Evolutionary conservation across 257 asterid genomes (phyloP).

Genomic region (Paulownia fortunei): DNA sequence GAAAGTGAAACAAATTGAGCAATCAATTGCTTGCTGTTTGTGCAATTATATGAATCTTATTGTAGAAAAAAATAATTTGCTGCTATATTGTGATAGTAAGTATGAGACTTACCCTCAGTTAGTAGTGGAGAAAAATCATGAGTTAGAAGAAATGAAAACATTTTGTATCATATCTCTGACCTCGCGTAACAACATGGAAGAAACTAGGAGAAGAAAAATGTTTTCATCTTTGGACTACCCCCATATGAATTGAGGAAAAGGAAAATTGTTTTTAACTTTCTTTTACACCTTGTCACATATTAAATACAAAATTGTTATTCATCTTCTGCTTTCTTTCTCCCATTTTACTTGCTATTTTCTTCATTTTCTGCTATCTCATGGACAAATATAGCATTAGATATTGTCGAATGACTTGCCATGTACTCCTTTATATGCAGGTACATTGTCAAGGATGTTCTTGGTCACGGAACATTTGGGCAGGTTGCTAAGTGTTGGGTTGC

Average conservation of each 20-base stretch:
- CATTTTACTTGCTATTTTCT: slow-evolving; percentile 19
- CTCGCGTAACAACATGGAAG: slow-evolving; percentile 5
- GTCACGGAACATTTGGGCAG: slow-evolving; percentile 99
- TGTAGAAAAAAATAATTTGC: not conserved
- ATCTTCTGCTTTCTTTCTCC: slow-evolving; percentile 5
- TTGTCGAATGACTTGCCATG: slow-evolving; percentile 27
- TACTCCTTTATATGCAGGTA: slow-evolving; percentile 65
- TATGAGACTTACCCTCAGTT: not conserved
- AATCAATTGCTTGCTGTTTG: slow-evolving; percentile 13
- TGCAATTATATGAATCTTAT: slow-evolving; percentile 22
- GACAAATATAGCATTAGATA: slow-evolving; percentile 22
- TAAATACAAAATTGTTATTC: not conserved
- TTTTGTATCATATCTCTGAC: not conserved
- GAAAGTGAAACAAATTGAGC: not conserved
- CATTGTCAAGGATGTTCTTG: slow-evolving; percentile 90
- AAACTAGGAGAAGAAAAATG: slow-evolving; percentile 9
- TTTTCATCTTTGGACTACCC: not conserved
- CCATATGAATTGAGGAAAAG: slow-evolving; percentile 21
- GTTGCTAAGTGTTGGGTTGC: slow-evolving; percentile 98
- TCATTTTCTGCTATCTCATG: slow-evolving; percentile 25
- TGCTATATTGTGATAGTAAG: slow-evolving; percentile 15
- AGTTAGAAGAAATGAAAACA: slow-evolving; percentile 7
- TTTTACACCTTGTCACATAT: not conserved
- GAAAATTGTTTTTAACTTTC: slow-evolving; percentile 17
- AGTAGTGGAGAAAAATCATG: not conserved